Evolutionary conservation across 495 filamentous ascomycete species (phyloP), one percentile per base, ranked within the genome.

Genomic region (Pseudoneurospora amorphoporcata): DNA sequence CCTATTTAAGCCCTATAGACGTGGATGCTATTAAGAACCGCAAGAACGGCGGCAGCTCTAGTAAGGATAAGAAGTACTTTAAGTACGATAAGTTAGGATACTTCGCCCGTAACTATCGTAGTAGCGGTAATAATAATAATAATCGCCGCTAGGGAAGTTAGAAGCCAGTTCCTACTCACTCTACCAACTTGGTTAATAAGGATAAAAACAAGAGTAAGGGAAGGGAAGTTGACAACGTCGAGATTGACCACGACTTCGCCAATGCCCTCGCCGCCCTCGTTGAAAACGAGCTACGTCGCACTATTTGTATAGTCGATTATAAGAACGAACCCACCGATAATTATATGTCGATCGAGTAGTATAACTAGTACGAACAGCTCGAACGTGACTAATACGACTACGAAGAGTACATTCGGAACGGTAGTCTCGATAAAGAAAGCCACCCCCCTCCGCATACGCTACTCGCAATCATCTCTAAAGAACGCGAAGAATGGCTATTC

Each of bases 171-270:
- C 42, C 42, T 0, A 43, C 42, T 1, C 17, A 43, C 16, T 43
- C 17, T 0, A n/a, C 42, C 0, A 43, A n/a, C 3, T 43, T 17
- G 0, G 16, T 43, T 0, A 43, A n/a, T n/a, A n/a, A n/a, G n/a
- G n/a, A 17, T 8, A 43, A 43, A 6, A 2, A 17, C 0, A 43
- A n/a, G 16, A 4, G 6, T 7, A n/a, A n/a, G 41, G 5, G 4
- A 0, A 42, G 14, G 14, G 4, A 43, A 0, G 17, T 43, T 0
- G 17, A 43, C 0, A 43, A 43, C 0, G 1, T 43, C 7, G 17
- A 43, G 7, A 43, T 43, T 3, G 16, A 43, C 7, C 17, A 43
- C 16, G 16, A 43, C 7, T 43, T 43, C 17, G 7, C 42, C 16
- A 43, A n/a, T 1, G 16, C 42, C 17, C 42, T 43, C 2, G 16